Evolutionary conservation across 2,329 filamentous ascomycete species (phyloP), one percentile per base, ranked within the genome.

Genomic region (Didymella glomerata): DNA sequence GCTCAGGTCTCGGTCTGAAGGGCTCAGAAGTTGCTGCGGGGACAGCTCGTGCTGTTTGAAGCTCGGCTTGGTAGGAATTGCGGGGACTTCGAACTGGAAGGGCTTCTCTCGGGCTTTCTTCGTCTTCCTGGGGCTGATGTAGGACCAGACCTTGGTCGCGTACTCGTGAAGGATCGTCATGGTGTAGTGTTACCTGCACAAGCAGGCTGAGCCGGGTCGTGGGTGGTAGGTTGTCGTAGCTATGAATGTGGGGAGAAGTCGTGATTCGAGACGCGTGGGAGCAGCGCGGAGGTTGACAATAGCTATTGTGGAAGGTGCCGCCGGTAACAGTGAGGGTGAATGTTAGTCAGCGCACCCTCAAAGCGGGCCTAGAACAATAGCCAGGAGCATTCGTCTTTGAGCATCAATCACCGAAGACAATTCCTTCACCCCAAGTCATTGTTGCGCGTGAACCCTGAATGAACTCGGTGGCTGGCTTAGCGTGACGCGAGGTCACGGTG

Each of bases 41-140:
- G 52, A 38, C 14, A 54, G 56, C 24, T 60, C 48, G 4, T 28
- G 30, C 16, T 54, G 49, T 25, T 54, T 40, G 27, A 59, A 54
- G 9, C 32, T 50, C 14, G 50, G 51, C 47, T 59, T 54, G 27
- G 49, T 13, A 24, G 73, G 70, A 3, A 68, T 25, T 1, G 68
- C 61, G 22, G 74, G 74, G 38, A 71, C 68, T 53, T 77, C 77
- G 73, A 78, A 78, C 52, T 77, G 77, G 72, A 60, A 51, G 5
- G 72, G 71, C 56, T 77, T 75, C 24, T 76, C 68, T 22, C 75
- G 73, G 10, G 69, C 68, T 57, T 75, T 65, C 45, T 73, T 67
- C 9, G 75, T 75, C 66, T 80, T 81, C 46, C 71, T 70, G 11
- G 80, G 80, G 50, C 78, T 80, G 48, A 81, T 69, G 58, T 76